Evolutionary conservation across 148 eudicot genomes (phyloP).

Genomic region (Selenicereus undatus): DNA sequence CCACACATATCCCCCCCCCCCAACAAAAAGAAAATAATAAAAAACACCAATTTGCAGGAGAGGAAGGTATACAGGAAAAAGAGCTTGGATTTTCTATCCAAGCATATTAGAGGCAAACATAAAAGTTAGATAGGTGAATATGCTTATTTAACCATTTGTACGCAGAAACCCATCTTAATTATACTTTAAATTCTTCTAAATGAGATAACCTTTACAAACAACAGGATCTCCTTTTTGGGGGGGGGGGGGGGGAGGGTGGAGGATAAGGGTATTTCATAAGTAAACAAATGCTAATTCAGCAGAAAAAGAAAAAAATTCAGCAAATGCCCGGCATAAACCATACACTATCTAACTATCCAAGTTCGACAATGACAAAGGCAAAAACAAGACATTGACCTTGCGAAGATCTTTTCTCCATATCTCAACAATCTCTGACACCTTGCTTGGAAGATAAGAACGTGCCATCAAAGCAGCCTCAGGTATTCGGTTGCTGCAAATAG

Average conservation of each 20-base stretch:
- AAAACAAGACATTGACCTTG: slow-evolving; percentile 50
- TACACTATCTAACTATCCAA: neutral
- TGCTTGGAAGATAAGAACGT: slow-evolving; percentile 94
- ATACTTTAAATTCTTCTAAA: neutral
- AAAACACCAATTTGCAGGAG: too few species aligned
- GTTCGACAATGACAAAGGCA: neutral
- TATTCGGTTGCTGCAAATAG: slow-evolving; percentile 77
- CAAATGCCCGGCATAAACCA: neutral
- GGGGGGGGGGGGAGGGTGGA: too few species aligned
- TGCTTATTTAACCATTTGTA: too few species aligned
- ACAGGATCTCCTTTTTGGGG: neutral
- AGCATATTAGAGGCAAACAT: too few species aligned
- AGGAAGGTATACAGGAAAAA: too few species aligned
- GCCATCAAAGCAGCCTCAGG: slow-evolving; percentile 99
- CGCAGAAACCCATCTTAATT: neutral
- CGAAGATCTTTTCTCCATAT: slow-evolving; percentile 91
- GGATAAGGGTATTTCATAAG: too few species aligned
- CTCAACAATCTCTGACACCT: slow-evolving; percentile 84
- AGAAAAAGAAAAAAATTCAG: too few species aligned
- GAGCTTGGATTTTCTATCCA: too few species aligned
- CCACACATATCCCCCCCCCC: too few species aligned
- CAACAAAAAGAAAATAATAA: too few species aligned
- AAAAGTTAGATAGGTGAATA: too few species aligned
- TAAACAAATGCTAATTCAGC: too few species aligned
- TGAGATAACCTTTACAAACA: neutral